Evolutionary conservation across 805 yeast genomes (phyloP).

Genomic region (Kuraishia piskuri): DNA sequence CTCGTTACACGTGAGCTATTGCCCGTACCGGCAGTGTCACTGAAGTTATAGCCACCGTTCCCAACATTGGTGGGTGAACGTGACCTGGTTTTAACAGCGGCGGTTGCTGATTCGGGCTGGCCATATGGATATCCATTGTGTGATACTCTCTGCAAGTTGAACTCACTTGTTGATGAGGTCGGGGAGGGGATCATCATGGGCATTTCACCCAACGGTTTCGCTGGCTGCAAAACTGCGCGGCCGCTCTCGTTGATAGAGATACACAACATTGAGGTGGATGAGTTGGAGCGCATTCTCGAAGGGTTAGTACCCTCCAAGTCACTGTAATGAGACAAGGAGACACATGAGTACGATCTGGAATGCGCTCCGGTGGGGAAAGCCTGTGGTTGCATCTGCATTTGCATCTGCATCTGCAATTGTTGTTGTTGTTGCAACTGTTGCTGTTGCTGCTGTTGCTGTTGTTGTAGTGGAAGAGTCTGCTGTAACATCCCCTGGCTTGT

Average conservation of each 20-base stretch:
- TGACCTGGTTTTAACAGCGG: neutral
- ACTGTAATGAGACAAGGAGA: neutral
- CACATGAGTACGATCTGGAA: neutral
- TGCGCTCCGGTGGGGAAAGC: neutral
- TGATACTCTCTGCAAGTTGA: neutral
- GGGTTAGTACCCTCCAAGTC: neutral
- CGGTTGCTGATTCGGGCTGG: neutral
- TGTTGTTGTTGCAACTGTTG: conserved; percentile 2
- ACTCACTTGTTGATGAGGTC: neutral
- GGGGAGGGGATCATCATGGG: neutral
- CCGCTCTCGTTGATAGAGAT: neutral
- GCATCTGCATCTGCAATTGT: conserved; percentile 3
- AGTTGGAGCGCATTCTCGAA: neutral
- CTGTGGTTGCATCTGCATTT: conserved; percentile 2
- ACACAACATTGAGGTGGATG: neutral
- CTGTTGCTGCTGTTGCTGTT: conserved; percentile 5
- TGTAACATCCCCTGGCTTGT: neutral
- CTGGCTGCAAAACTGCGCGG: neutral
- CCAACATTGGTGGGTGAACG: neutral
- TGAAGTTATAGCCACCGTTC: neutral
- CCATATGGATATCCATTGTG: neutral
- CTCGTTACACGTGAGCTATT: neutral
- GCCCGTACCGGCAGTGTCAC: no score
- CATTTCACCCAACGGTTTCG: neutral
- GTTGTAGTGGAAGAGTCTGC: conserved; percentile 4